A percentile compares a stretch with the other conserved stretches of the same genome.
Evolutionary conservation across 1,284 basidiomycete genomes (phyloP).

Genomic region (Sanghuangporus weigelae): DNA sequence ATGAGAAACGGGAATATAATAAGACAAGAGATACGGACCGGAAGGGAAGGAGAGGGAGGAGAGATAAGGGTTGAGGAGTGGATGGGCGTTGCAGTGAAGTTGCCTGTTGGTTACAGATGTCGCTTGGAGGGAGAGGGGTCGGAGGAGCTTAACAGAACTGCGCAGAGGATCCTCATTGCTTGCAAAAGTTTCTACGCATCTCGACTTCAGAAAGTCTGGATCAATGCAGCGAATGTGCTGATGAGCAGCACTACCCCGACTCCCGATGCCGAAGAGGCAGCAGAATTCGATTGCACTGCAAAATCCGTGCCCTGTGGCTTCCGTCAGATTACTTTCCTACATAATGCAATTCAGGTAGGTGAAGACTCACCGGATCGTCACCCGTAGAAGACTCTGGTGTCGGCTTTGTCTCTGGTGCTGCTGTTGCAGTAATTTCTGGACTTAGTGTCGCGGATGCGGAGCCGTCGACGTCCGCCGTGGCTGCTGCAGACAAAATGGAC

Average conservation of each 20-base stretch:
- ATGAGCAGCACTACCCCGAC: conserved; percentile 7
- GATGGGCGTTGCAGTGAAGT: background rate
- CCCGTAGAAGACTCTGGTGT: background rate
- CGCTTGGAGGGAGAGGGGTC: background rate
- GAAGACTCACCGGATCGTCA: conserved; percentile 1
- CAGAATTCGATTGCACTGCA: conserved; percentile 5
- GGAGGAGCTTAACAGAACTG: background rate
- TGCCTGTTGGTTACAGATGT: background rate
- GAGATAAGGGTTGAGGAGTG: background rate
- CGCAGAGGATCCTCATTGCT: background rate
- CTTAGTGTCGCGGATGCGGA: background rate
- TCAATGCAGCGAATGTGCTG: background rate
- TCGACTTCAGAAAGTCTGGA: conserved; percentile 4
- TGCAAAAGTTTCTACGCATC: background rate
- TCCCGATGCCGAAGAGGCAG: background rate
- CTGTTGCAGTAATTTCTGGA: background rate
- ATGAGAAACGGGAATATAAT: background rate
- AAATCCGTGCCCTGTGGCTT: background rate
- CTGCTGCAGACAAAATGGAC: background rate
- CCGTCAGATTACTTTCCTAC: background rate
- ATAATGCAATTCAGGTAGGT: background rate
- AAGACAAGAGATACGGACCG: background rate
- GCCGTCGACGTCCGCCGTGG: background rate
- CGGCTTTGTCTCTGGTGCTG: background rate
- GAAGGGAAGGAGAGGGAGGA: background rate